Conservation (phyloP, 1,284 basidiomycete genomes). For the Ceraceosorus bombacis region DNA sequence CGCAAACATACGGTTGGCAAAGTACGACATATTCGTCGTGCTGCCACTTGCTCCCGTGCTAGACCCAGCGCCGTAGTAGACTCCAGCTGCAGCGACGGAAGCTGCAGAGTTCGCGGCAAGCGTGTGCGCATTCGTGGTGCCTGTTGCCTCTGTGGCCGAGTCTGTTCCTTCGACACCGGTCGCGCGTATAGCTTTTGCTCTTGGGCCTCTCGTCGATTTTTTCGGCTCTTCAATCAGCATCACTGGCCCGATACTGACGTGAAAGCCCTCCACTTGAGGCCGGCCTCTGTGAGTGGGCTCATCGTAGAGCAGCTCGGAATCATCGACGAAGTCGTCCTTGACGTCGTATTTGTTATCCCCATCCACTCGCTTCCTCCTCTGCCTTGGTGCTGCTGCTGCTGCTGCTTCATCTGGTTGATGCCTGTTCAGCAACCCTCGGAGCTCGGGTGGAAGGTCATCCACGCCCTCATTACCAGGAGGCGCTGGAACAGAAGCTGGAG, state of each 20-base stretch:
- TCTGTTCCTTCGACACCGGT: conserved; percentile 4
- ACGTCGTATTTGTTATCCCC: conserved; percentile 64
- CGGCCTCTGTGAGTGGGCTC: conserved; percentile 84
- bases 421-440: conserved; percentile 11
- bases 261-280: conserved; percentile 56
- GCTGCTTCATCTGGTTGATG: conserved; percentile 21
- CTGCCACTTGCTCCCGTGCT: neutral
- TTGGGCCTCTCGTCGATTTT: too few relatives aligned
- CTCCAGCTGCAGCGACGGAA: neutral
- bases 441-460: conserved; percentile 25
- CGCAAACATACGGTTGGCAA: conserved; percentile 3
- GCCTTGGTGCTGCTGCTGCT: conserved; percentile 13
- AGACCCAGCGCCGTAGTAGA: neutral
- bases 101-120: neutral
- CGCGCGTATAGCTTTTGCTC: conserved; percentile 5
- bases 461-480: conserved; percentile 11
- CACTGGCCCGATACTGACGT: too few relatives aligned
- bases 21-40: neutral
- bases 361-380: conserved; percentile 25
- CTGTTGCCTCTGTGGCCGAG: neutral
- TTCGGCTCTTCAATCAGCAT: too few relatives aligned
- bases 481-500: conserved; percentile 10
- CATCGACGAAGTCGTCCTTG: conserved; percentile 91
- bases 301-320: conserved; percentile 83
- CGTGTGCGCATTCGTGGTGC: neutral